Evolutionary conservation across 345 rosid genomes (phyloP).

Genomic region (Erysimum cheiranthoides): DNA sequence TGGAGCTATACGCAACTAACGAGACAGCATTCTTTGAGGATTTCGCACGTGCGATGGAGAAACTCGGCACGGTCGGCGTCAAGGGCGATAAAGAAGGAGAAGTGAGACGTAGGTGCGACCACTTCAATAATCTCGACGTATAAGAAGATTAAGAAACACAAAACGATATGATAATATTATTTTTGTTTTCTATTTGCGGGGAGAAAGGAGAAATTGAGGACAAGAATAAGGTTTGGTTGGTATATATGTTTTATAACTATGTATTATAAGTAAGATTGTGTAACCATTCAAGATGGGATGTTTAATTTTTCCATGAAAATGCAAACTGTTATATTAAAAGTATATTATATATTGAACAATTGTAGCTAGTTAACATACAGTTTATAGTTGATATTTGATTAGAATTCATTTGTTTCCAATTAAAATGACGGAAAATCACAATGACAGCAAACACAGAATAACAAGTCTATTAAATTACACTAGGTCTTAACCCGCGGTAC

Average conservation of each 20-base stretch:
- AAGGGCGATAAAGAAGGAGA: slow-evolving; percentile 58
- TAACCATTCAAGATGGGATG: slow-evolving; percentile 20
- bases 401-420: background rate
- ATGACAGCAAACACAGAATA: background rate
- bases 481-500: no score
- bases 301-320: slow-evolving; percentile 3
- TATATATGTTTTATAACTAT: slow-evolving; percentile 10
- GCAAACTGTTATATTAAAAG: slow-evolving; percentile 15
- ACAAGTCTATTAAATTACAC: background rate
- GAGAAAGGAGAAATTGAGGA: slow-evolving; percentile 17
- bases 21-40: slow-evolving; percentile 53
- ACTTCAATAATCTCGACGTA: slow-evolving; percentile 49
- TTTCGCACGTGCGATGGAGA: slow-evolving; percentile 59
- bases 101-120: slow-evolving; percentile 61
- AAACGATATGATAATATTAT: background rate
- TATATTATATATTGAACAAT: background rate
- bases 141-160: background rate
- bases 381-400: slow-evolving; percentile 14
- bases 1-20: slow-evolving; percentile 50
- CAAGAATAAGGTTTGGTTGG: slow-evolving; percentile 28
- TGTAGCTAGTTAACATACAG: slow-evolving; percentile 7
- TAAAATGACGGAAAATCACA: background rate
- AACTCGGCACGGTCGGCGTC: slow-evolving; percentile 48
- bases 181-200: slow-evolving; percentile 23
- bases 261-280: slow-evolving; percentile 28